Conservation (phyloP, 805 yeast species). For the Lachancea meyersii region DNA sequence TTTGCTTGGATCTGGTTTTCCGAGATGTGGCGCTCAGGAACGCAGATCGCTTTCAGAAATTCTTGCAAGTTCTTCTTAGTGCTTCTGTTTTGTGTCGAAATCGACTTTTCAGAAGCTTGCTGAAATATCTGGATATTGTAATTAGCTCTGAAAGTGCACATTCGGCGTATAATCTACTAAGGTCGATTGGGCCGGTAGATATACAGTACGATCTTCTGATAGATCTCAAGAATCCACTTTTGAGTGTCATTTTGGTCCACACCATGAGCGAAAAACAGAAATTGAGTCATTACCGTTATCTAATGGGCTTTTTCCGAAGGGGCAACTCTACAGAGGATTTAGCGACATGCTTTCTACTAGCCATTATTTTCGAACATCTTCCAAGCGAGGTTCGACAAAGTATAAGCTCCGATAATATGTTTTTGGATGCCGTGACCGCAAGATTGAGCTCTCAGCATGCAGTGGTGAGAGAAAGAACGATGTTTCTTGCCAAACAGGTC, state of each 20-base stretch:
- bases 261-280: constrained; percentile 8
- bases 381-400: constrained; percentile 7
- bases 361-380: constrained; percentile 12
- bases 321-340: constrained; percentile 16
- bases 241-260: constrained; percentile 18
- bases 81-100: constrained; percentile 16
- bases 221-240: constrained; percentile 12
- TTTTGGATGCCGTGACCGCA: constrained; percentile 27
- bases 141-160: constrained; percentile 8
- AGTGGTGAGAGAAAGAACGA: constrained; percentile 29
- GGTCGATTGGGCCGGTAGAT: constrained; percentile 10
- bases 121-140: constrained; percentile 18
- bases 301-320: constrained; percentile 2
- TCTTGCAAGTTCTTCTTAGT: constrained; percentile 10
- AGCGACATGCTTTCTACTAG: constrained; percentile 19
- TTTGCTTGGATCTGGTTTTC: constrained; percentile 14
- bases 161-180: constrained; percentile 12
- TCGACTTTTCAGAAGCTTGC: constrained; percentile 15
- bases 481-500: constrained; percentile 30
- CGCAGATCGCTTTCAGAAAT: constrained; percentile 8
- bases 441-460: constrained; percentile 22
- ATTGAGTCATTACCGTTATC: neutral
- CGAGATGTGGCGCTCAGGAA: constrained; percentile 16
- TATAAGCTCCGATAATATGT: constrained; percentile 16
- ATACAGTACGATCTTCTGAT: constrained; percentile 12